Evolutionary conservation across 2,329 filamentous ascomycete species (phyloP), one percentile per base, ranked within the genome.

Genomic region (Aspergillus novoparasiticus): DNA sequence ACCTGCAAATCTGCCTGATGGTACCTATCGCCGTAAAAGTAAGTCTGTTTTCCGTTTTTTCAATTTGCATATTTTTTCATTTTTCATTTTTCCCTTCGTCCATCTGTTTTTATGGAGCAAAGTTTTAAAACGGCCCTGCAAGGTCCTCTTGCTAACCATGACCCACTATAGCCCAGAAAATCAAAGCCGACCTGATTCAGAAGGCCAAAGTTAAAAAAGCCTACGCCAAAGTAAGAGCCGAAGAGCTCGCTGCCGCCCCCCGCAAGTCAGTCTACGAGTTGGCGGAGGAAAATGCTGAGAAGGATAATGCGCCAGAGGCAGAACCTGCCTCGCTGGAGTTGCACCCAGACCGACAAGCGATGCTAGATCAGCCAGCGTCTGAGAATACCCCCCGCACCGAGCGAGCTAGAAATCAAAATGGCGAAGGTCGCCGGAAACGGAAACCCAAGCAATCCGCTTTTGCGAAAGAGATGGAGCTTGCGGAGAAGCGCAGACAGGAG

Each of bases 161-260:
- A 55, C 63, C 32, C 16, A 26, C 19, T 45, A 12, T 41, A 94
- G 92, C 91, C 62, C 88, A 92, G 78, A 94, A 94, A 79, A 95
- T 97, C 74, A 98, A 98, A 79, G 86, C 90, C 68, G 87, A 91
- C 68, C 82, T 97, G 61, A 97, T 98, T 72, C 88, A 93, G 78
- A 96, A 95, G 77, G 93, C 94, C 64, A 97, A 97, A 79, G 85
- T 97, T 66, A 95, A 94, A 80, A 96, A 97, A 79, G 87, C 91
- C 48, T 97, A 97, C 75, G 91, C 90, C 66, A 97, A 97, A 79
- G 83, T 97, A 67, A 94, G 94, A 78, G 88, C 88, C 46, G 80
- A 82, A 54, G 83, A 87, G 74, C 76, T 81, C 45, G 76, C 76
- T 45, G 70, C 74, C 43, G 70, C 69, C 32, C 65, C 71, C 11